These are phyloP conservation scores for Hanseniaspora mollemarum DNA, from an alignment of 805 yeast genomes.

Conservation along the genomic window DNA sequence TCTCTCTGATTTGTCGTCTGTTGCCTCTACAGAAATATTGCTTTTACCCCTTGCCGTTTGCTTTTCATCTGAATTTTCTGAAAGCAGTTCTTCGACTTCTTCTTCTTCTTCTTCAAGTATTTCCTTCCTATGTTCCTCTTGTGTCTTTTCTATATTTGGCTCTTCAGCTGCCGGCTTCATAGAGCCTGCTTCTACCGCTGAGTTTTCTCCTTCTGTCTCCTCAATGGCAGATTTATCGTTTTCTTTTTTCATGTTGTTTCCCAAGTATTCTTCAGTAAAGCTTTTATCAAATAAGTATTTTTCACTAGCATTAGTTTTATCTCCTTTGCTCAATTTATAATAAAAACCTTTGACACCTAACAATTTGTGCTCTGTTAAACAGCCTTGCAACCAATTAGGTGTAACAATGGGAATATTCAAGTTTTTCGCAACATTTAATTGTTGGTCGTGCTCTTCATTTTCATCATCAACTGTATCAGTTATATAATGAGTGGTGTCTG, in stretches of 20 bases:
- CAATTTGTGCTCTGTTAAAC: constrained; percentile 75
- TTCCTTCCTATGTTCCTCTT: not conserved
- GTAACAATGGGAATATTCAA: constrained; percentile 85
- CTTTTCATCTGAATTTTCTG: too few species aligned
- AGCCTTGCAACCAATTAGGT: constrained; percentile 95
- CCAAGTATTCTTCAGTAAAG: constrained; percentile 4
- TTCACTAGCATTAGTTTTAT: not conserved
- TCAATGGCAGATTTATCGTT: too few species aligned
- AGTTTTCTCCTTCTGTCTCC: not conserved
- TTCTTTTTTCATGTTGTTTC: too few species aligned
- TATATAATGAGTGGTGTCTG: constrained; percentile 92
- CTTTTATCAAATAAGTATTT: constrained; percentile 2
- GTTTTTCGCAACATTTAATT: constrained; percentile 67
- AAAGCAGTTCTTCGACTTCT: constrained; percentile 4
- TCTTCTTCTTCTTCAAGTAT: not conserved
- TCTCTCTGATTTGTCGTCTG: constrained; percentile 13
- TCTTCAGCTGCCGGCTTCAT: constrained; percentile 13
- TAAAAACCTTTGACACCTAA: constrained; percentile 88
- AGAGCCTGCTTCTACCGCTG: constrained; percentile 16
- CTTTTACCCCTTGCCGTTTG: too few species aligned
- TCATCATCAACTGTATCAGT: constrained; percentile 31
- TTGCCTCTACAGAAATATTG: constrained; percentile 16
- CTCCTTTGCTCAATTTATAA: constrained; percentile 19
- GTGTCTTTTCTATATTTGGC: not conserved
- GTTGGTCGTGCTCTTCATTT: constrained; percentile 31